Evolutionary conservation across 2,329 filamentous ascomycete genomes (phyloP), one percentile per base, ranked within the genome.

Genomic region (Fusarium robinianum): DNA sequence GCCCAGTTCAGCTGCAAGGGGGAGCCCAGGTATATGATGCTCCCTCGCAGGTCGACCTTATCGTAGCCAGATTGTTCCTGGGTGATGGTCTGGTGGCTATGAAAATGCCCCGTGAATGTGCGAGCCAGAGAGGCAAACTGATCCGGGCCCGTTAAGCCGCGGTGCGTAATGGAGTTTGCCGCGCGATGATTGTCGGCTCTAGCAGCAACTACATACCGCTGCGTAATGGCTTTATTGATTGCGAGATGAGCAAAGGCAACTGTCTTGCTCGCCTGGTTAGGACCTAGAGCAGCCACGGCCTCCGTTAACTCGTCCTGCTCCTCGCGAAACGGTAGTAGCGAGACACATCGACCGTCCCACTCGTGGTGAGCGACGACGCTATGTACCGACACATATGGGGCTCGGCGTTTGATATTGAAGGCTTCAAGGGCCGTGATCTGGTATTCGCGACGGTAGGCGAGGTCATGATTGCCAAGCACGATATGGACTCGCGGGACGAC

Each of bases 391-490:
- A 60, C 23, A 14, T 49, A 47, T 0, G 48, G 55, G 14, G 49
- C 39, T 5, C 58, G 29, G 17, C 43, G 50, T 6, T 27, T 39
- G 8, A 60, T 49, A 7, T 55, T 51, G 9, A 60, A 31, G 6
- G 40, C 52, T 0, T 57, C 27, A 1, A 60, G 54, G 0, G 57
- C 57, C 0, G 53, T 60, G 1, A 50, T 60, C 29, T 57, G 31
- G 30, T 60, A 58, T 24, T 61, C 57, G 10, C 53, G 57, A 36
- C 53, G 50, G 16, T 60, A 60, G 18, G 55, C 44, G 14, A 61
- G 57, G 3, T 61, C 50, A 40, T 61, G 58, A 22, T 61, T 61
- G 8, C 58, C 58, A 7, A 61, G 55, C 5, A 61, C 0, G 29
- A 61, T 43, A 21, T 61, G 42, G 10, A 61, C 14, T 8, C 27